Evolutionary conservation across 805 yeast genomes (phyloP).

Genomic region (Debaryomyces maramus): DNA sequence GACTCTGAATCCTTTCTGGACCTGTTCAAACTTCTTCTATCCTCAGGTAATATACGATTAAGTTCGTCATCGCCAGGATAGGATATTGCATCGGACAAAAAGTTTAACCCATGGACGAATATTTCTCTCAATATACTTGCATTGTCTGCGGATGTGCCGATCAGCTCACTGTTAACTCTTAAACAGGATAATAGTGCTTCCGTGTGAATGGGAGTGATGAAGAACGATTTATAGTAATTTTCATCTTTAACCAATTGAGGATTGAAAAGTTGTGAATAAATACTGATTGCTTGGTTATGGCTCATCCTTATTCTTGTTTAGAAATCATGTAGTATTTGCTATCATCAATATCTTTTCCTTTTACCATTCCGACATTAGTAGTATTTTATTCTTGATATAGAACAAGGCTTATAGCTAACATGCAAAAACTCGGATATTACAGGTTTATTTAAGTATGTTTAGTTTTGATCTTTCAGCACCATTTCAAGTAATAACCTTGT

Average conservation of each 20-base stretch:
- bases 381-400: too few species aligned
- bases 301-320: too few species aligned
- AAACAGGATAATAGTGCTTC: conserved; percentile 23
- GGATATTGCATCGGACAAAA: conserved; percentile 22
- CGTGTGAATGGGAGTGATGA: conserved; percentile 24
- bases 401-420: too few species aligned
- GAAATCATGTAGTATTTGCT: too few species aligned
- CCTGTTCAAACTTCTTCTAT: neutral
- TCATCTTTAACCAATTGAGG: conserved; percentile 15
- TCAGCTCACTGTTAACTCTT: conserved; percentile 18
- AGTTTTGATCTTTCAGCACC: too few species aligned
- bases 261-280: conserved; percentile 25
- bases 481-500: too few species aligned
- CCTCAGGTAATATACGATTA: neutral
- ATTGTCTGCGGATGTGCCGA: neutral
- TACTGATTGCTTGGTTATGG: conserved; percentile 13
- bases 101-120: conserved; percentile 18
- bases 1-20: neutral
- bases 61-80: conserved; percentile 9
- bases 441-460: too few species aligned
- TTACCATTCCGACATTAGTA: too few species aligned
- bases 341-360: neutral
- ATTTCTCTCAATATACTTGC: conserved; percentile 12
- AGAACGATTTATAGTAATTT: conserved; percentile 21
- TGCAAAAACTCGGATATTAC: too few species aligned